Base-by-base conservation (phyloP, 331 rosid species). In the Malus hybrid region DNA sequence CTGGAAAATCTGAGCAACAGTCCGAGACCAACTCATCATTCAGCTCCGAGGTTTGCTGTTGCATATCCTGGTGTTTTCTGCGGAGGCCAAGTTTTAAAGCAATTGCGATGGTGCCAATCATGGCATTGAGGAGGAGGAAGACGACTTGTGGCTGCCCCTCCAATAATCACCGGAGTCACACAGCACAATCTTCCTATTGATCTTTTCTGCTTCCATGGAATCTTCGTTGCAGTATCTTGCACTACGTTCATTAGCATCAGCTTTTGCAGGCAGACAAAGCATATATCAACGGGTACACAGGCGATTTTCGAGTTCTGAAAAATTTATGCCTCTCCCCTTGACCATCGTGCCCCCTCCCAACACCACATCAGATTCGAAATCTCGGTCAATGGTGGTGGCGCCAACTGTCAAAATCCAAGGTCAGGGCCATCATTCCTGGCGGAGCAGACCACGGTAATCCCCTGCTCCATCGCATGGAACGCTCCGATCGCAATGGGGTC, bases 391-490 rank as follows among this genome's bases (percentile, higher is more conserved):
- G 67, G 97, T 89, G 42, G 96, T 79, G 68, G 97, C 98, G 5
- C 89, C 97, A 14, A 93, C 96, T 0, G 96, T 93, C 68, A 91
- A 36, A 79, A 93, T 84, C 98, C 98, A 93, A 7, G 98, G 4
- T 0, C 0, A 0, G 98, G 96, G 10, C 97, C 98, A 19, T 74
- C 81, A 56, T 93, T 91, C 5, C 97, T 94, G 7, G 95, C 98
- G 0, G 97, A 83, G 82, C 96, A 91, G 42, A 84, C 92, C 14
- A 91, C 96, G 2, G 72, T 16, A 44, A 93, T 91, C 60, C 96
- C 95, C 1, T 70, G 81, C 83, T 86, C 96, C 70, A 79, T 90
- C 6, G 98, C 98, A 34, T 93, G 98, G 74, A 93, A 93, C 1
- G 96, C 84, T 72, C 98, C 96, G 20, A 93, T 83, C 0, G 95